Evolutionary conservation across 1,139 yeast species (phyloP), one percentile per base, ranked within the genome.

Genomic region (Hemisphaericaspora xylanilytica): DNA sequence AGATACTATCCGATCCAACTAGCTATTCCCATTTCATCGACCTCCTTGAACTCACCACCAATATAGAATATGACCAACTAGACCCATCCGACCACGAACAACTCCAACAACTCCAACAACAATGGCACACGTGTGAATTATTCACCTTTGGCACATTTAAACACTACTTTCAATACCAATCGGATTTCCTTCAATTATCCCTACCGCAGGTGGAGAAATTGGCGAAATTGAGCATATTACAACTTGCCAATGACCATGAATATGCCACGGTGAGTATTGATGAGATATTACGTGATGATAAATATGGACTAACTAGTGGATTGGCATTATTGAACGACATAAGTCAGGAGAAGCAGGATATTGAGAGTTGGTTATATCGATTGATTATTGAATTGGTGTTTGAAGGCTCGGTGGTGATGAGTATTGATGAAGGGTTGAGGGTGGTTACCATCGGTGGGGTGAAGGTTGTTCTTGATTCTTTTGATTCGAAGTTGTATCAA

Each of bases 71-170:
- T 15, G 16, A 21, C 3, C 32, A 27, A 11, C 21, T 20, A 20
- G 21, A 20, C 21, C 7, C 9, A n/a, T 26, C 20, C n/a, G n/a
- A n/a, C n/a, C n/a, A n/a, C n/a, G n/a, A n/a, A n/a, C n/a, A n/a
- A n/a, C n/a, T n/a, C n/a, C n/a, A n/a, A n/a, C n/a, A n/a, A 7
- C 39, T 36, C n/a, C 33, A 38, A 22, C 36, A 42, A 26, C 22
- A 35, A 25, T 28, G 37, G 14, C 57, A 58, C 37, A 58, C 67
- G 1, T 38, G 65, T 8, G 75, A 70, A 48, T 53, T 70, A 33
- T 69, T 67, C 43, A 53, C 72, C 3, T 68, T 64, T 48, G 75
- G 75, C 2, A 55, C 59, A 33, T 52, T 55, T 26, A 41, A 48
- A 7, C 58, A 61, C 33, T 68, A 65, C 45, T 29, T 48, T 11